Evolutionary conservation across 805 yeast species (phyloP).

Genomic region (Kluyveromyces lactis): DNA sequence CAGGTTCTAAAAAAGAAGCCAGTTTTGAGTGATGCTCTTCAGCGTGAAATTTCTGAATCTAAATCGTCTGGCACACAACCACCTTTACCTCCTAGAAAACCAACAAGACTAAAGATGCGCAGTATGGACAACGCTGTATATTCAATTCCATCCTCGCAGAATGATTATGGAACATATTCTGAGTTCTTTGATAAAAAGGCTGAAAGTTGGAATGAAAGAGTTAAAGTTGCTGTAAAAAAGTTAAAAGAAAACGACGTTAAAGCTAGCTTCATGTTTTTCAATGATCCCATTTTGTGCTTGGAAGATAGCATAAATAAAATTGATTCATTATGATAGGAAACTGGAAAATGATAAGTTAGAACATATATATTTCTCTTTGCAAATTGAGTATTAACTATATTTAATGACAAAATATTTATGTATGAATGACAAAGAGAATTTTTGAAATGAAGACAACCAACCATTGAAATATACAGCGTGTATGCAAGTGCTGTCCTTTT

Average conservation of each 20-base stretch:
- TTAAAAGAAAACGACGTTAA: slow-evolving; percentile 14
- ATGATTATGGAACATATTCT: slow-evolving; percentile 21
- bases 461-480: too few relatives aligned
- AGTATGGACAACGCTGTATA: slow-evolving; percentile 8
- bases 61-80: slow-evolving; percentile 13
- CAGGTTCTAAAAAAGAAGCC: slow-evolving; percentile 8
- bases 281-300: slow-evolving; percentile 20
- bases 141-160: slow-evolving; percentile 22
- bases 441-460: too few relatives aligned
- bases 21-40: slow-evolving; percentile 2
- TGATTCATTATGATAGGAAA: not conserved
- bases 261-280: slow-evolving; percentile 23
- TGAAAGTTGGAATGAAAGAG: slow-evolving; percentile 50
- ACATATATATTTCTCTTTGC: not conserved
- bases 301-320: slow-evolving; percentile 16
- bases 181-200: slow-evolving; percentile 38
- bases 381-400: too few relatives aligned
- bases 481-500: not conserved
- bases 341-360: not conserved
- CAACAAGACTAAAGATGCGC: slow-evolving; percentile 6
- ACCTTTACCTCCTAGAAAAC: slow-evolving; percentile 29
- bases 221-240: slow-evolving; percentile 31
- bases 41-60: slow-evolving; percentile 4
- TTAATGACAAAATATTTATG: too few relatives aligned
- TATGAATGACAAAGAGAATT: too few relatives aligned